These are phyloP conservation scores for Lachnellula arida DNA, from an alignment of 2,329 filamentous ascomycete genomes.

Conservation along the genomic window DNA sequence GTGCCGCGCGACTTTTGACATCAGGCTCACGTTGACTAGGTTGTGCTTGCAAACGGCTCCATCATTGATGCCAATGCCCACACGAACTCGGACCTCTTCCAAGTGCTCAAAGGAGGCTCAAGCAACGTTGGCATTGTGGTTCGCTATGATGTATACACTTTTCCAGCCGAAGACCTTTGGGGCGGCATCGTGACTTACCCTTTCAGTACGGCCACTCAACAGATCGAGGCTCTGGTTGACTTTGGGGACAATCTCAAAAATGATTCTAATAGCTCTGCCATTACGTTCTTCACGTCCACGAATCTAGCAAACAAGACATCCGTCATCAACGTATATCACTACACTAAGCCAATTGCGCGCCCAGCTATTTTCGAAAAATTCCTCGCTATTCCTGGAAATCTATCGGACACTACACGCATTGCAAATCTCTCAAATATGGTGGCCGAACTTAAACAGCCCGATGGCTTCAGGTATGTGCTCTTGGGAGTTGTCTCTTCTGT, in stretches of 20 bases:
- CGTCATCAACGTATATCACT: too few relatives aligned
- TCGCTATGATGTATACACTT: slow-evolving; percentile 33
- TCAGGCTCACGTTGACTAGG: slow-evolving; percentile 29
- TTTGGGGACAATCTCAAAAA: background rate
- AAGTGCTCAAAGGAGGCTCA: slow-evolving; percentile 51
- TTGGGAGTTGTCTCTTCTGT: too few relatives aligned
- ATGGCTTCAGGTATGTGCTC: too few relatives aligned
- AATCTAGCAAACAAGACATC: slow-evolving; percentile 8
- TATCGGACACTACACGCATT: too few relatives aligned
- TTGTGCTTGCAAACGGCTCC: slow-evolving; percentile 47
- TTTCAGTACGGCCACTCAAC: background rate
- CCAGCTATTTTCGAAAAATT: too few relatives aligned
- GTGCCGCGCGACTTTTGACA: too few relatives aligned
- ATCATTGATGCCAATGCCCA: slow-evolving; percentile 42
- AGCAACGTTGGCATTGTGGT: slow-evolving; percentile 52
- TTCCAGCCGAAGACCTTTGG: background rate
- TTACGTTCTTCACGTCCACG: slow-evolving; percentile 16
- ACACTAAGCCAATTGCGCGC: too few relatives aligned
- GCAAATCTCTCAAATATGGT: too few relatives aligned
- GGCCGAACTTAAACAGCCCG: too few relatives aligned
- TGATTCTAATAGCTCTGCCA: background rate
- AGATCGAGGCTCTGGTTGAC: slow-evolving; percentile 1
- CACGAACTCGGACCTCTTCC: slow-evolving; percentile 45
- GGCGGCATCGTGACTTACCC: background rate
- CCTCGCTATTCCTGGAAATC: too few relatives aligned